phyloP scores from a whole-genome alignment of 331 rosid genomes.

The Quercus tomentella region DNA sequence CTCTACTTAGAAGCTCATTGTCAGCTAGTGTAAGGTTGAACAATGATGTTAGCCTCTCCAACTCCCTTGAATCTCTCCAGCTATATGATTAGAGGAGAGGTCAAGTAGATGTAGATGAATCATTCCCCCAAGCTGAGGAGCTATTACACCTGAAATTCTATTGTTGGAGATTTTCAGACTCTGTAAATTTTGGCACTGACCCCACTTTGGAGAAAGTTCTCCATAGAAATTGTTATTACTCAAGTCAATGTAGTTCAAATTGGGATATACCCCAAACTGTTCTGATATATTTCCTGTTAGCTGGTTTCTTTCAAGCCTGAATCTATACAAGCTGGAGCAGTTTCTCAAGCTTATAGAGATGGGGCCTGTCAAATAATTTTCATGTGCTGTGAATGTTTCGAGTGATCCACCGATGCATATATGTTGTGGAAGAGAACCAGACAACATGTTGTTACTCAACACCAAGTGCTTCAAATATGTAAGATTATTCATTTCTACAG shows the following conservation, averaged over 20 bases:
- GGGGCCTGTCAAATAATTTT: not conserved
- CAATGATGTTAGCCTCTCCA: not conserved
- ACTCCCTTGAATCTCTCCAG: not conserved
- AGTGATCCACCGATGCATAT: not conserved
- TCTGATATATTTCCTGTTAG: not conserved
- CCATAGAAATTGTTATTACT: slow-evolving; percentile 7
- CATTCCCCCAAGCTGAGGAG: not conserved
- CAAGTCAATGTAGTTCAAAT: not conserved
- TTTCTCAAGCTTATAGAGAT: not conserved
- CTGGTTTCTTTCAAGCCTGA: not conserved
- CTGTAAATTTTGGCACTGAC: not conserved
- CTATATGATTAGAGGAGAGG: slow-evolving; percentile 2
- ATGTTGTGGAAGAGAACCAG: slow-evolving; percentile 7
- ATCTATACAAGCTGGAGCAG: not conserved
- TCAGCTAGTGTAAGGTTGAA: not conserved
- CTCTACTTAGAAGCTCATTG: not conserved
- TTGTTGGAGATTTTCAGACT: not conserved
- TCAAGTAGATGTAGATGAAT: not conserved
- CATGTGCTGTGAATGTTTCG: not conserved
- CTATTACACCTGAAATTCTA: not conserved
- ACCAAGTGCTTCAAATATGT: not conserved
- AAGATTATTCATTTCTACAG: not conserved
- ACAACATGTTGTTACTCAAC: not conserved
- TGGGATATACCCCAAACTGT: slow-evolving; percentile 1
- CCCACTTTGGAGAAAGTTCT: not conserved